Evolutionary conservation across 2,329 filamentous ascomycete species (phyloP), one percentile per base, ranked within the genome.

Genomic region (Aspergillus quadricinctus): DNA sequence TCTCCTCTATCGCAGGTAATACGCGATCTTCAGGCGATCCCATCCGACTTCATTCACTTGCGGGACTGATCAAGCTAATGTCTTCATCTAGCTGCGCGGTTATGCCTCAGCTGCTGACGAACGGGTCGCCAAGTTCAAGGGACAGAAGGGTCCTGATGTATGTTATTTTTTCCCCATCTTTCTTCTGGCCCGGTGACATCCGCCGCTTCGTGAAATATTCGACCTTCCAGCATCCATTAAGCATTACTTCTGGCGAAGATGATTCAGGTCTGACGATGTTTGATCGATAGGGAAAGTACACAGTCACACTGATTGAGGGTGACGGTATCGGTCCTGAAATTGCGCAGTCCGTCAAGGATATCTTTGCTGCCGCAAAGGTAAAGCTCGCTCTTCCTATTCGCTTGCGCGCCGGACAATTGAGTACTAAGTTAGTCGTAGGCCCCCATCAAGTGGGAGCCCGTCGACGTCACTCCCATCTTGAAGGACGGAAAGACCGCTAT

Each of bases 251-350:
- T 11, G 27, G 11, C 11, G 29, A n/a, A 41, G 51, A 43, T 31
- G 5, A 64, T 56, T 17, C 31, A 8, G 31, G 31, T 57, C 54
- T 63, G 53, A 68, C 56, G 23, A 43, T 19, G 19, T 54, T 48
- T 55, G 21, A 29, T 61, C 45, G 64, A 58, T 69, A 96, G 91
- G 94, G 94, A 73, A 94, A 94, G 78, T 99, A 88, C 84, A 89
- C 90, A 57, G 94, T 99, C 72, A 93, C 90, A 69, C 83, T 99
- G 79, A 99, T 99, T 66, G 95, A 99, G 84, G 94, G 95, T 79
- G 95, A 99, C 73, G 94, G 94, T 75, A 99, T 99, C 75, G 94
- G 94, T 60, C 94, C 94, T 63, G 93, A 99, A 81, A 99, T 99
- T 74, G 87, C 94, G 64, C 88, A 96, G 79, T 95, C 94, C 51